Evolutionary conservation across 371 early-diverging fungal species (phyloP), one percentile per base, ranked within the genome.

Genomic region (Mortierella sp.): DNA sequence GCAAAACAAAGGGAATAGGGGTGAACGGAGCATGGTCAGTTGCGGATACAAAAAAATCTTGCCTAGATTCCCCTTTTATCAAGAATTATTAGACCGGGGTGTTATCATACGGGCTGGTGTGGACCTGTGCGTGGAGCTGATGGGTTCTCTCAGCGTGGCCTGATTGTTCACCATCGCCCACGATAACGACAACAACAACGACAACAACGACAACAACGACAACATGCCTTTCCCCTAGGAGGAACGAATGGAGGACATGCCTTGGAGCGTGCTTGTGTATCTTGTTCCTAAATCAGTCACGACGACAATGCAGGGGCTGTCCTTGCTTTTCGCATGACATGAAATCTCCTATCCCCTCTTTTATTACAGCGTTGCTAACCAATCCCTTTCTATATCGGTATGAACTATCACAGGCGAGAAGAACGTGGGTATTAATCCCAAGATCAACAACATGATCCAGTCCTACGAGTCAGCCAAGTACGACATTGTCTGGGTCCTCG

Each of bases 401-500:
- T 31, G 21, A 26, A n/a, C 28, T 21, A 19, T 19, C 37, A 37
- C 76, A 96, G 97, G 95, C 59, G 95, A 95, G 72, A 82, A 87
- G 72, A 82, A 89, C 16, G 91, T 94, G 3, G 97, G 96, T 44
- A 93, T 94, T 69, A 99, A 99, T 84, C 99, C 99, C 14, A 99
- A 99, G 86, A 93, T 99, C 83, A 97, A 97, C 91, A 99, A 99
- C 89, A 91, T 99, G 92, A 82, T 97, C 16, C 90, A 92, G 75
- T 94, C 96, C 3, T 98, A 96, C 83, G 89, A 92, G 54, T 82
- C 88, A 5, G 95, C 97, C 8, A 93, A 95, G 79, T 91, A 97
- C 87, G 97, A 98, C 80, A 93, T 98, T 76, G 83, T 99, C 21
- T 99, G 99, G 99, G 94, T 98, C 64, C 90, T 95, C 34, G 99